Conservation (phyloP, 1,284 basidiomycete genomes). For the Athelia psychrophila region DNA sequence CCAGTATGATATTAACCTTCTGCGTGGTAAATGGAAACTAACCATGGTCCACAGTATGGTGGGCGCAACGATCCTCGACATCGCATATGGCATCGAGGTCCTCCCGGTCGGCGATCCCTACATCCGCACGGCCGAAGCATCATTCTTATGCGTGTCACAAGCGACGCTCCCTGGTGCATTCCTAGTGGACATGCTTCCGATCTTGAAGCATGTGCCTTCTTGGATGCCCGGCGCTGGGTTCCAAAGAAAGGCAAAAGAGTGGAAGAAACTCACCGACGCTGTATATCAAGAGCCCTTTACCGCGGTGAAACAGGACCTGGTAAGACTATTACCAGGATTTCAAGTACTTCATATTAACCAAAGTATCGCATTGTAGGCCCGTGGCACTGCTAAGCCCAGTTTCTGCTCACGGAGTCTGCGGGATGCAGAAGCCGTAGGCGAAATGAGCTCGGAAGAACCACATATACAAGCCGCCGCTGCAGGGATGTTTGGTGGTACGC, state of each 20-base stretch:
- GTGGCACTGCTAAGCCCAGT: background rate
- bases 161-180: slow-evolving; percentile 20
- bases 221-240: slow-evolving; percentile 36
- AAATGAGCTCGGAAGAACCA: background rate
- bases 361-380: background rate
- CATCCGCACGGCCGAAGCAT: slow-evolving; percentile 23
- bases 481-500: slow-evolving; percentile 14
- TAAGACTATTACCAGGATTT: too few species aligned
- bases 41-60: slow-evolving; percentile 19
- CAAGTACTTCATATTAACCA: background rate
- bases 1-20: slow-evolving; percentile 14
- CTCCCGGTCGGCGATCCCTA: slow-evolving; percentile 27
- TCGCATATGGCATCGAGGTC: slow-evolving; percentile 10
- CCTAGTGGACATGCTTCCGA: slow-evolving; percentile 10
- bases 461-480: slow-evolving; percentile 18
- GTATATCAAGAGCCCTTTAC: background rate
- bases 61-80: slow-evolving; percentile 4
- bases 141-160: slow-evolving; percentile 4
- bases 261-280: slow-evolving; percentile 8
- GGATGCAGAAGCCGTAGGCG: slow-evolving; percentile 3
- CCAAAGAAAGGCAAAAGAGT: slow-evolving; percentile 26
- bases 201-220: slow-evolving; percentile 24
- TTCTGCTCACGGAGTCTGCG: background rate
- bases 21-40: too few species aligned
- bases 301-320: background rate